Conservation (phyloP, 169 alveolate species). For the Eimeria sp. region DNA sequence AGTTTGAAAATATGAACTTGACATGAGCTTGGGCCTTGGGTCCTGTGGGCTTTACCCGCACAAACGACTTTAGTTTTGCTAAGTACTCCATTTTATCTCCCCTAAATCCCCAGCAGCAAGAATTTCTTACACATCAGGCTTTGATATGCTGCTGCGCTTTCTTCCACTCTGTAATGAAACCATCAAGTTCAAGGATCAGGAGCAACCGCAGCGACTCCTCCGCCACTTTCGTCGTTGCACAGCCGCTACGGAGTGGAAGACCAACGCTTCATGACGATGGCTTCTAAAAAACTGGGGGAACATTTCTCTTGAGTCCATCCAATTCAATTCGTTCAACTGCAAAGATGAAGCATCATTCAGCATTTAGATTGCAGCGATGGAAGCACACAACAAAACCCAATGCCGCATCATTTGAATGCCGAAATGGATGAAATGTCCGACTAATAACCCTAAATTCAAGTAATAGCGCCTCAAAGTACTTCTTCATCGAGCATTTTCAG, state of each 20-base stretch:
- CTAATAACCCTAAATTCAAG: neutral
- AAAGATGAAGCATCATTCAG: neutral
- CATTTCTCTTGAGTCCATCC: neutral
- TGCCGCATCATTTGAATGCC: neutral
- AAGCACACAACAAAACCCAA: neutral
- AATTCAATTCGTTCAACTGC: neutral
- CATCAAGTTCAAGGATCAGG: neutral
- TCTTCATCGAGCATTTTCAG: neutral
- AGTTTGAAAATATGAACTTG: constrained; percentile 37
- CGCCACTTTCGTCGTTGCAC: neutral
- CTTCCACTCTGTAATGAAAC: neutral
- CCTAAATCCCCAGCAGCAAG: neutral
- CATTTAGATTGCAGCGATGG: neutral
- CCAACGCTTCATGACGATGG: neutral
- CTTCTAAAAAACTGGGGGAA: neutral
- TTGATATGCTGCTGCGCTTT: neutral
- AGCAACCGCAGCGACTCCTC: neutral
- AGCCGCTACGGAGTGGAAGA: neutral
- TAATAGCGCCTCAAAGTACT: neutral
- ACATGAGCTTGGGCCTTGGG: neutral
- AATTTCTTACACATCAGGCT: neutral
- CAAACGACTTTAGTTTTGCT: neutral
- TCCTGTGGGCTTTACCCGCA: neutral
- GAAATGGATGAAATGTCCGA: neutral
- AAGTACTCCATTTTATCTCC: neutral